These are phyloP conservation scores for Ceratobasidium sp. DNA, from an alignment of 1,284 basidiomycete genomes.

Conservation along the genomic window DNA sequence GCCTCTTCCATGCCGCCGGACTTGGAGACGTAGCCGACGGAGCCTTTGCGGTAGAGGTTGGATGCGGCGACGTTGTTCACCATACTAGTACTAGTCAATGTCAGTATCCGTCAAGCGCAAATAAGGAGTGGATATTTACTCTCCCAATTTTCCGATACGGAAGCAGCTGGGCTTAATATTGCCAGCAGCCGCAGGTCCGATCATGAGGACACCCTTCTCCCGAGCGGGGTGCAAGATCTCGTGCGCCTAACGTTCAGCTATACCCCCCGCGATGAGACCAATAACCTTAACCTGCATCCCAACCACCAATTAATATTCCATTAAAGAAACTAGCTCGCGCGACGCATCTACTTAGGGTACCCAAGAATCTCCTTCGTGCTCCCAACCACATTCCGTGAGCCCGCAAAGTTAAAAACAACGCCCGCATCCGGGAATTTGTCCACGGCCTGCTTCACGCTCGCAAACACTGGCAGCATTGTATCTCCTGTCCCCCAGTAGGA, in stretches of 20 bases:
- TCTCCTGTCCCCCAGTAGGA: slow-evolving; percentile 99
- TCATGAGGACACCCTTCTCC: slow-evolving; percentile 91
- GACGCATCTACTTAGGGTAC: slow-evolving; percentile 60
- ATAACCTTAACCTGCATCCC: slow-evolving; percentile 83
- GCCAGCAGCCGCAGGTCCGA: slow-evolving; percentile 98
- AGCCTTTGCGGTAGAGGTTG: slow-evolving; percentile 97
- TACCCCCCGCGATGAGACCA: slow-evolving; percentile 98
- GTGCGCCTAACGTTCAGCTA: slow-evolving; percentile 95
- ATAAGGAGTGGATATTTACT: slow-evolving; percentile 59
- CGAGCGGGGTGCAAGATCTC: slow-evolving; percentile 93
- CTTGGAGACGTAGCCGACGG: slow-evolving; percentile 99
- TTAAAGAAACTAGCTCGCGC: no score
- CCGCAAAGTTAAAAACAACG: slow-evolving; percentile 98
- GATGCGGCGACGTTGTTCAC: slow-evolving; percentile 99
- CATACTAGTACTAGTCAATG: slow-evolving; percentile 70
- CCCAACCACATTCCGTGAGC: slow-evolving; percentile 92
- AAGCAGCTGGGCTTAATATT: slow-evolving; percentile 99
- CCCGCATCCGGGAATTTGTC: slow-evolving; percentile 97
- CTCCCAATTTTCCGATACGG: slow-evolving; percentile 99
- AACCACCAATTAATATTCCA: no score
- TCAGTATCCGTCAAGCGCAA: slow-evolving; percentile 24
- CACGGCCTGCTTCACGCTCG: slow-evolving; percentile 89
- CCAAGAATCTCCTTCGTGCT: slow-evolving; percentile 92
- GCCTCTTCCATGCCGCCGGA: slow-evolving; percentile 96
- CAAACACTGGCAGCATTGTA: slow-evolving; percentile 97